A percentile compares a stretch with the other conserved stretches of the same genome.
Conservation (phyloP, 2,329 filamentous ascomycete genomes). For the Penicillium occitanis region DNA sequence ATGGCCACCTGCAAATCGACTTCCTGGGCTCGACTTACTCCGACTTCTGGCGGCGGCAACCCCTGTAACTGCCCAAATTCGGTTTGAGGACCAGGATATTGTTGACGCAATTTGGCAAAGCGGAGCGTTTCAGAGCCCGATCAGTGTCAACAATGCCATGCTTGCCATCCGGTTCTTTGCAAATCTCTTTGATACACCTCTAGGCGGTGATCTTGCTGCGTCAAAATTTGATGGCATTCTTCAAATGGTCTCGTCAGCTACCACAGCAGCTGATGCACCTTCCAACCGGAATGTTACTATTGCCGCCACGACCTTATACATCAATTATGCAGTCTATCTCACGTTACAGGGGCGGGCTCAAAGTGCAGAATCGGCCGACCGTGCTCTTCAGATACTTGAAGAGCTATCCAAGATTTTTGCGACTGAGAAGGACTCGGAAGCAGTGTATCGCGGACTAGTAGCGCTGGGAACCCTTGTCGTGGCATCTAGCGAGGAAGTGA, state of each 20-base stretch:
- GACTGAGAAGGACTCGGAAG: conserved; percentile 73
- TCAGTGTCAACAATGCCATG: conserved; percentile 80
- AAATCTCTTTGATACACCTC: conserved; percentile 76
- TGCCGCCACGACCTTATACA: conserved; percentile 75
- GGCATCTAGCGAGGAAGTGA: conserved; percentile 60
- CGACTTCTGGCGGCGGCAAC: conserved; percentile 73
- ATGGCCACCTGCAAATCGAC: conserved; percentile 78
- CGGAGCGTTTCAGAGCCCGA: conserved; percentile 59
- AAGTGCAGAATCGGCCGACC: conserved; percentile 46
- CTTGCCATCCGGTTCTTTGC: conserved; percentile 77
- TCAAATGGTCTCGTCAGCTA: conserved; percentile 62
- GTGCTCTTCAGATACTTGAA: conserved; percentile 57
- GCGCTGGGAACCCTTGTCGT: conserved; percentile 74
- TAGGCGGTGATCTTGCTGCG: conserved; percentile 66
- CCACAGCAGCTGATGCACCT: conserved; percentile 52
- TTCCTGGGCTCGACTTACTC: conserved; percentile 83
- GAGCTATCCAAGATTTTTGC: conserved; percentile 64
- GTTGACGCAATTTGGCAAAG: conserved; percentile 59
- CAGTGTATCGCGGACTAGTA: conserved; percentile 77
- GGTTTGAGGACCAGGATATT: conserved; percentile 57
- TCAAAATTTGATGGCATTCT: conserved; percentile 61
- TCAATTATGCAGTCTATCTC: conserved; percentile 80
- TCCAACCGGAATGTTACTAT: conserved; percentile 77
- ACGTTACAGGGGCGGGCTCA: conserved; percentile 46
- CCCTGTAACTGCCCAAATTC: conserved; percentile 64